These are phyloP conservation scores for Neoascochyta sp. DNA, from an alignment of 2,329 filamentous ascomycete genomes.

Conservation along the genomic window DNA sequence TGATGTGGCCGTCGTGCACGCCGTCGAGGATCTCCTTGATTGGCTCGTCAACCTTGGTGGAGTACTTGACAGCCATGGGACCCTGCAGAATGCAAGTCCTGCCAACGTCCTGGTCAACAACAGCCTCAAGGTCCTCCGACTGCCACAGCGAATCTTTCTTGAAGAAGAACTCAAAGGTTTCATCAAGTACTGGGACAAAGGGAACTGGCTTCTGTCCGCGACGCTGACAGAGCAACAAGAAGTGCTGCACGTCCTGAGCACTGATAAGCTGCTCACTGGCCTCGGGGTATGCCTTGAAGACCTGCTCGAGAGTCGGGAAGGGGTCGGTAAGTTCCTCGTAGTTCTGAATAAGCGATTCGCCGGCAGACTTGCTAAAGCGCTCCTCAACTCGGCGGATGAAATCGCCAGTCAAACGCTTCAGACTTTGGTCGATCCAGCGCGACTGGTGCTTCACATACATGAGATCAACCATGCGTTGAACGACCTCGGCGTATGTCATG, in stretches of 20 bases:
- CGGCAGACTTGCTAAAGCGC: slow-evolving; percentile 77
- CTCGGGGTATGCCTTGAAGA: slow-evolving; percentile 80
- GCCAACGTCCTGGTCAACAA: slow-evolving; percentile 92
- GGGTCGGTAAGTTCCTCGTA: slow-evolving; percentile 85
- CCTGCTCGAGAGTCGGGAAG: slow-evolving; percentile 70
- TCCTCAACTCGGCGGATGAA: slow-evolving; percentile 97
- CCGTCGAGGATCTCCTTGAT: slow-evolving; percentile 91
- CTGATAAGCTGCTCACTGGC: slow-evolving; percentile 90
- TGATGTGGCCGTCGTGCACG: slow-evolving; percentile 85
- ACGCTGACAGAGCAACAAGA: slow-evolving; percentile 86
- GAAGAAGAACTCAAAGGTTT: slow-evolving; percentile 99
- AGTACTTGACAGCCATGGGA: slow-evolving; percentile 87
- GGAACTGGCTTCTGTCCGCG: slow-evolving; percentile 94
- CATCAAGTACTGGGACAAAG: slow-evolving; percentile 91
- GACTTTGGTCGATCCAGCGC: slow-evolving; percentile 58
- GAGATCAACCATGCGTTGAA: slow-evolving; percentile 45
- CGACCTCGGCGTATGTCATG: slow-evolving; percentile 49
- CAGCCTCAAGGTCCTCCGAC: slow-evolving; percentile 93
- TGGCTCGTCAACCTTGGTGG: slow-evolving; percentile 84
- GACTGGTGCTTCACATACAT: slow-evolving; percentile 47
- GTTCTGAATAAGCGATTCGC: slow-evolving; percentile 80
- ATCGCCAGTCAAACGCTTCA: slow-evolving; percentile 79
- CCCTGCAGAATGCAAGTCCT: slow-evolving; percentile 96
- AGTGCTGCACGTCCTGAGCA: slow-evolving; percentile 96
- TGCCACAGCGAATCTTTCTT: slow-evolving; percentile 99